These are phyloP conservation scores for Vigna mungo DNA, from an alignment of 306 rosid genomes.

Conservation along the genomic window DNA sequence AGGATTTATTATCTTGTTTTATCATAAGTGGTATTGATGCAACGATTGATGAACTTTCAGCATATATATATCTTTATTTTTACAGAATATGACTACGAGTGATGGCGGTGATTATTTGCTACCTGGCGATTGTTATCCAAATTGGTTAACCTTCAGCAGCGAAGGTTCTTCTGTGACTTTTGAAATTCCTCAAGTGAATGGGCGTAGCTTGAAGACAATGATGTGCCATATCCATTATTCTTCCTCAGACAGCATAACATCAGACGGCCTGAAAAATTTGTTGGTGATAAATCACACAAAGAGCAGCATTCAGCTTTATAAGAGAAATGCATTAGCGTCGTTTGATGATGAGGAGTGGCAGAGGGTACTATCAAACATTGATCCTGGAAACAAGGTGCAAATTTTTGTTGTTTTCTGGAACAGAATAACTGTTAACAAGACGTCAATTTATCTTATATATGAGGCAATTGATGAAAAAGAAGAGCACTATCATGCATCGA, in stretches of 20 bases:
- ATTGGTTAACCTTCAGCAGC: neutral
- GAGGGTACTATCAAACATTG: constrained; percentile 9
- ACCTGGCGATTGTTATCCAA: neutral
- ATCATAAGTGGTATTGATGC: no score
- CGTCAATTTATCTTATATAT: constrained; percentile 9
- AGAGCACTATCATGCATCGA: neutral
- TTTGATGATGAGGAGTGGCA: constrained; percentile 13
- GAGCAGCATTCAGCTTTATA: neutral
- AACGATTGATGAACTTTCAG: neutral
- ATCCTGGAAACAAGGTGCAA: neutral
- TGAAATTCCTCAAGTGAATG: constrained; percentile 3
- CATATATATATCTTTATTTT: no score
- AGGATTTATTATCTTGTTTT: no score
- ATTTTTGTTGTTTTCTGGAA: neutral
- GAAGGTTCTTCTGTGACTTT: neutral
- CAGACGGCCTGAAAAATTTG: neutral
- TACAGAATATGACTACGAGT: neutral
- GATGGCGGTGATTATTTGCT: neutral
- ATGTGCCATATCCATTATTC: constrained; percentile 16
- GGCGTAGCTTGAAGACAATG: constrained; percentile 5
- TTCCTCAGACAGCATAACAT: neutral
- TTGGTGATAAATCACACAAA: constrained; percentile 30
- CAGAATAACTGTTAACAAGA: neutral
- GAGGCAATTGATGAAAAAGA: neutral
- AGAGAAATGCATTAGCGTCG: constrained; percentile 8